Evolutionary conservation across 2,329 filamentous ascomycete genomes (phyloP), one percentile per base, ranked within the genome.

Genomic region (Rosellinia necatrix): DNA sequence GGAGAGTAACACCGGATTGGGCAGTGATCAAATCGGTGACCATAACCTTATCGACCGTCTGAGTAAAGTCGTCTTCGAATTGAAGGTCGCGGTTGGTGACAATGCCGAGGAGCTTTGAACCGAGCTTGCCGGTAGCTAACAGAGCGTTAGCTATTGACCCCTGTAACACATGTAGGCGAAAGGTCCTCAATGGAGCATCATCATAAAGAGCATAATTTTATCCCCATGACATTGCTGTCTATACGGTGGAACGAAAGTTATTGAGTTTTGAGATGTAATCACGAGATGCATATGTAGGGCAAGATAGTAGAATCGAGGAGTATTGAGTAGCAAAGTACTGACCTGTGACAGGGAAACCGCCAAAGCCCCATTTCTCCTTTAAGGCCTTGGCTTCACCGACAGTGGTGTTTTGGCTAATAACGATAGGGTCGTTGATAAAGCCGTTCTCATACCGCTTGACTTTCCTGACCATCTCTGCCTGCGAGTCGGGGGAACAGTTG

Each of bases 161-260:
- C 40, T 47, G 55, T 49, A 60, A 58, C 50, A 38, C 32, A 58
- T 12, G 27, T n/a, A 46, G 32, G 43, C 49, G 27, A 46, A 47
- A 46, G 19, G 9, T 42, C 6, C 13, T 19, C 17, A 12, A 34
- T 12, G 25, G 27, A 43, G 59, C 68, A 68, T 67, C 68, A 65
- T 78, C 75, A 80, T 76, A 75, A 75, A 77, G 74, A 74, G 70
- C 69, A 74, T 76, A 78, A 53, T 73, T 77, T 76, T 81, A 77
- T 96, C 92, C 91, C 84, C 92, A 96, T 80, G 83, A 91, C 90
- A 84, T 83, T 86, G 79, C 83, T 82, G 87, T 90, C 89, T 85
- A 88, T 96, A 83, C 91, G 91, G 94, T 93, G 93, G 94, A 99
- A 99, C 94, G 94, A 99, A 99, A 99, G 94, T 97, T 97, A 97